Conservation (phyloP, 441 rosid genomes). For the Pelargonium fulgidum region DNA sequence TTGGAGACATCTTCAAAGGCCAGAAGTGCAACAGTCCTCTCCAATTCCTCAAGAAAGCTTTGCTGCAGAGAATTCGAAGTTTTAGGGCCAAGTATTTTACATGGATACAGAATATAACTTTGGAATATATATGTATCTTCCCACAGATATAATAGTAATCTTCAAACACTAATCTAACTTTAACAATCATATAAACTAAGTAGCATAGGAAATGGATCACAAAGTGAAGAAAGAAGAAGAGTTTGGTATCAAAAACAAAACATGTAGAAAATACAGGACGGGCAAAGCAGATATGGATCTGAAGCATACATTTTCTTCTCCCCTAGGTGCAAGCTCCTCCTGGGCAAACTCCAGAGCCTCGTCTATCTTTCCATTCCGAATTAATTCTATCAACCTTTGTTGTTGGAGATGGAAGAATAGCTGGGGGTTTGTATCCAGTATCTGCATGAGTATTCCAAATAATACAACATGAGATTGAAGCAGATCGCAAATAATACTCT, state of each 20-base stretch:
- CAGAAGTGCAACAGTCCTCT: slow-evolving; percentile 78
- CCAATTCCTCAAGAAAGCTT: slow-evolving; percentile 87
- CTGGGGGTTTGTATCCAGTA: slow-evolving; percentile 86
- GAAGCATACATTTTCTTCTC: slow-evolving; percentile 74
- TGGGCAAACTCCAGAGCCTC: slow-evolving; percentile 97
- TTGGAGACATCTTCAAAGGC: slow-evolving; percentile 82
- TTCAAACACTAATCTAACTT: not conserved
- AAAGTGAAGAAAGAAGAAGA: not conserved
- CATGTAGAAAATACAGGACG: not conserved
- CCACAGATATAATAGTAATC: not conserved
- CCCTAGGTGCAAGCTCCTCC: slow-evolving; percentile 95
- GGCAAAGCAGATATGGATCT: slow-evolving; percentile 16
- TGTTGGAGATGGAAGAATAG: slow-evolving; percentile 97
- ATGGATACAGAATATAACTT: not conserved
- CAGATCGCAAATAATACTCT: no score
- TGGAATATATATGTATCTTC: not conserved
- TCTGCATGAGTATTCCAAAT: slow-evolving; percentile 37
- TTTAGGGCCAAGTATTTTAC: slow-evolving; percentile 8
- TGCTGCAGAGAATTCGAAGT: slow-evolving; percentile 41
- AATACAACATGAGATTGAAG: not conserved
- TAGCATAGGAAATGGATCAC: not conserved
- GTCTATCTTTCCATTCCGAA: slow-evolving; percentile 78
- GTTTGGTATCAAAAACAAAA: not conserved
- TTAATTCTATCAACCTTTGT: slow-evolving; percentile 87
- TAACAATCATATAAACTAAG: no score